Base-by-base conservation (phyloP, 331 rosid genomes). In the Stylosanthes scabra region DNA sequence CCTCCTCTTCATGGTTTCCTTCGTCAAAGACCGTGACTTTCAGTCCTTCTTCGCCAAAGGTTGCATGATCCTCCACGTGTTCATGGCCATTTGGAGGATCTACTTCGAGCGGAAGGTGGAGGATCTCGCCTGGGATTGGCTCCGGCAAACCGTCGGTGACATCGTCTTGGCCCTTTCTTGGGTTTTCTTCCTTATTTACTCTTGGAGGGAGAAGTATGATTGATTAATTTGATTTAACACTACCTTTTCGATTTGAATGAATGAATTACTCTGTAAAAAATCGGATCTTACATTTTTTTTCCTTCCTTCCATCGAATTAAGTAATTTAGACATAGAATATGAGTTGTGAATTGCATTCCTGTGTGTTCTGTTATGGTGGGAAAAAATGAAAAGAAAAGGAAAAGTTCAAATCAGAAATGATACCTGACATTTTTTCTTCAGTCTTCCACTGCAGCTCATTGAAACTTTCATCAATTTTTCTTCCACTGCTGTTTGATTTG, bases 171-270 rank as follows among this genome's bases (percentile, higher is more conserved):
- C 93, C 0, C 79, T 84, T 44, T 93, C 98, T 0, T 93, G 98
- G 98, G 86, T 93, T 34, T 91, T 86, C 88, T 88, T 91, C 62
- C 90, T 93, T 29, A 83, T 91, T 70, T 91, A 81, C 84, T 89
- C 97, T 10, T 93, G 97, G 98, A 82, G 98, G 75, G 97, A 93
- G 79, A 93, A 91, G 90, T 93, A 93, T 68, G 98, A 93, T 77
- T 61, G 66, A 61, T 61, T 60, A 4, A 37, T 28, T 57, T 58
- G 40, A 58, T 9, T 29, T 86, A 78, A 62, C 75, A 67, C 29
- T 3, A 8, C 3, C 1, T 15, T 1, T 29, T 67, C 68, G 47
- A 64, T 80, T 76, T 79, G 2, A 34, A 59, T 64, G 2, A 34
- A 59, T 64, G 58, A 55, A 42, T 71, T 67, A 15, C 74, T 42